Base-by-base conservation (phyloP, 129 eudicot genomes). In the Apium graveolens region DNA sequence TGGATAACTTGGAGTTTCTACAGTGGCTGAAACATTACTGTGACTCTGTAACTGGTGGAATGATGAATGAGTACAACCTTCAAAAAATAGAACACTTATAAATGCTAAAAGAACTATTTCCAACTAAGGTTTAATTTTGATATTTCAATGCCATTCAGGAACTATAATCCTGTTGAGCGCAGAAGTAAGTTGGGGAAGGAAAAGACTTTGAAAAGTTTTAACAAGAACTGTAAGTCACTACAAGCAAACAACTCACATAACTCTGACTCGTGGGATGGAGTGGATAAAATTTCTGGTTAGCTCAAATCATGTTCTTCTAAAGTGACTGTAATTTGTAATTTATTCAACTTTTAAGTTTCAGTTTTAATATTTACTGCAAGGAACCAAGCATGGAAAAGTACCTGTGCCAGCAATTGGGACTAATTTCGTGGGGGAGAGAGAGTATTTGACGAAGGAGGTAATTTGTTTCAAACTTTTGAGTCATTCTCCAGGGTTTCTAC, bases 11-110 rank as follows among this genome's bases (percentile, higher is more conserved):
- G 90, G 98, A 95, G 84, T 95, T 95, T 78, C 83, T 95, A 57
- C 98, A 95, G 77, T 95, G 98, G 98, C 84, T 95, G 79, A 95
- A 95, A 82, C 98, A 96, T 76, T 91, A 95, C 63, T 91, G 98
- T 27, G 98, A 95, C 81, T 91, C 97, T 39, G 76, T 95, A 76
- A 91, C 90, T 81, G 96, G 98, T 82, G 98, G 98, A 78, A 86
- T 91, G 70, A 95, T 90, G 98, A 91, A 91, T 46, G 93, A 92
- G 98, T 94, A 91, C 80, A 76, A 41, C 48, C 77, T 55, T 77
- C 5, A 51, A 81, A 81, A 71, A n/a, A 32, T 29, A 42, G 21
- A 4, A 44, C 44, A 31, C 9, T 29, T 1, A 1, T 70, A 74
- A 70, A 3, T 17, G 3, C n/a, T 20, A n/a, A 13, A n/a, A 24